Conservation (phyloP, 2,329 filamentous ascomycete genomes). For the Xylaria arbuscula region DNA sequence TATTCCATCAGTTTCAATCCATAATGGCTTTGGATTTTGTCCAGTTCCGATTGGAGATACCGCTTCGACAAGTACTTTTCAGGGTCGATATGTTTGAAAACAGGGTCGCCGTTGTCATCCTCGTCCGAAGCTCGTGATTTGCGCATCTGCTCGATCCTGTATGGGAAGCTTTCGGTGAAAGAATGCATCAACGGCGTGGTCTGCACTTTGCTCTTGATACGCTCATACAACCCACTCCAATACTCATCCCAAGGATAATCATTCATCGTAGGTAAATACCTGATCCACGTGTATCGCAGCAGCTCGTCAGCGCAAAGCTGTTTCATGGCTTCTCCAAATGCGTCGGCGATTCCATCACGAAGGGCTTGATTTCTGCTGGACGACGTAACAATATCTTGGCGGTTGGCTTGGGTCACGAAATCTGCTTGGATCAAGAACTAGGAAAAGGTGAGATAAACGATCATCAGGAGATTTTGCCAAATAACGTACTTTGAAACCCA, state of each 20-base stretch:
- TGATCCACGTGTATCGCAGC: slow-evolving; percentile 58
- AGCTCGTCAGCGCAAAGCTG: slow-evolving; percentile 52
- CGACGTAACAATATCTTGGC: slow-evolving; percentile 55
- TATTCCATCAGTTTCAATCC: slow-evolving; percentile 8
- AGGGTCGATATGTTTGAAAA: slow-evolving; percentile 2
- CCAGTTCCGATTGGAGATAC: slow-evolving; percentile 39
- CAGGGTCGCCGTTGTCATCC: slow-evolving; percentile 14
- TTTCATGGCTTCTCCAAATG: slow-evolving; percentile 54
- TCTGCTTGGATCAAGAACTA: slow-evolving; percentile 61
- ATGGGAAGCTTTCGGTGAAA: slow-evolving; percentile 2
- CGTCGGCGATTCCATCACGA: slow-evolving; percentile 50
- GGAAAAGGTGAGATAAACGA: neutral
- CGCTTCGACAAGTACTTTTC: neutral
- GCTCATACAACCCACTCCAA: slow-evolving; percentile 10
- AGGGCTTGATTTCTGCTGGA: slow-evolving; percentile 55
- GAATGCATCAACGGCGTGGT: slow-evolving; percentile 46
- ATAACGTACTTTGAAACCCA: slow-evolving; percentile 53
- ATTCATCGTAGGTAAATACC: slow-evolving; percentile 53
- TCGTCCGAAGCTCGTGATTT: neutral
- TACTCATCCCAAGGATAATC: slow-evolving; percentile 38
- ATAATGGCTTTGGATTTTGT: slow-evolving; percentile 18
- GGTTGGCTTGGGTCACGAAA: slow-evolving; percentile 59
- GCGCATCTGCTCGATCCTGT: slow-evolving; percentile 14
- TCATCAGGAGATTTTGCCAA: neutral
- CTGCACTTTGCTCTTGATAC: neutral